These are phyloP conservation scores for Yamadazyma oceani DNA, from an alignment of 1,139 yeast species.

Conservation along the genomic window DNA sequence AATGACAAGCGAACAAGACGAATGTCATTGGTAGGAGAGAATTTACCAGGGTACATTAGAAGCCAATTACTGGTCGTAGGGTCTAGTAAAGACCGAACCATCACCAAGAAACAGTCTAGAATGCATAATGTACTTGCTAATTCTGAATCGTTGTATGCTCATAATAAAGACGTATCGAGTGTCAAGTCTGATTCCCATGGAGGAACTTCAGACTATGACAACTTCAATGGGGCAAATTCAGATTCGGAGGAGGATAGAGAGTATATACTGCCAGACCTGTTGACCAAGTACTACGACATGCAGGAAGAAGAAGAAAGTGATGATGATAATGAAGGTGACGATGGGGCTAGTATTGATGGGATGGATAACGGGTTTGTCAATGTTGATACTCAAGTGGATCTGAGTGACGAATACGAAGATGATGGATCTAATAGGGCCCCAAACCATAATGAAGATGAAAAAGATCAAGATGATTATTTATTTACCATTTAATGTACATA, in stretches of 20 bases:
- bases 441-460: slow-evolving; percentile 21
- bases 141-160: slow-evolving; percentile 40
- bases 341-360: neutral
- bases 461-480: slow-evolving; percentile 25
- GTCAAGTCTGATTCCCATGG: slow-evolving; percentile 13
- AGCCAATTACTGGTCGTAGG: slow-evolving; percentile 24
- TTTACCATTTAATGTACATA: slow-evolving; percentile 21
- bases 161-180: slow-evolving; percentile 21
- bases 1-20: slow-evolving; percentile 20
- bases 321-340: slow-evolving; percentile 13
- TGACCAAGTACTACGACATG: slow-evolving; percentile 31
- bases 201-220: slow-evolving; percentile 16
- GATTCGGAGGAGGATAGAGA: slow-evolving; percentile 37
- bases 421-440: slow-evolving; percentile 9
- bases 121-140: slow-evolving; percentile 37
- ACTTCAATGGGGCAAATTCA: slow-evolving; percentile 11
- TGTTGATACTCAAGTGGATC: slow-evolving; percentile 1
- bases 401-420: slow-evolving; percentile 15
- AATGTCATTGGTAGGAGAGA: slow-evolving; percentile 39
- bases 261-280: slow-evolving; percentile 45
- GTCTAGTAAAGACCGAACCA: slow-evolving; percentile 2
- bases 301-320: slow-evolving; percentile 24
- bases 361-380: slow-evolving; percentile 2
- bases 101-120: slow-evolving; percentile 23
- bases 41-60: slow-evolving; percentile 39